Base-by-base conservation (phyloP, 805 yeast genomes). In the Torulaspora maleeae region DNA sequence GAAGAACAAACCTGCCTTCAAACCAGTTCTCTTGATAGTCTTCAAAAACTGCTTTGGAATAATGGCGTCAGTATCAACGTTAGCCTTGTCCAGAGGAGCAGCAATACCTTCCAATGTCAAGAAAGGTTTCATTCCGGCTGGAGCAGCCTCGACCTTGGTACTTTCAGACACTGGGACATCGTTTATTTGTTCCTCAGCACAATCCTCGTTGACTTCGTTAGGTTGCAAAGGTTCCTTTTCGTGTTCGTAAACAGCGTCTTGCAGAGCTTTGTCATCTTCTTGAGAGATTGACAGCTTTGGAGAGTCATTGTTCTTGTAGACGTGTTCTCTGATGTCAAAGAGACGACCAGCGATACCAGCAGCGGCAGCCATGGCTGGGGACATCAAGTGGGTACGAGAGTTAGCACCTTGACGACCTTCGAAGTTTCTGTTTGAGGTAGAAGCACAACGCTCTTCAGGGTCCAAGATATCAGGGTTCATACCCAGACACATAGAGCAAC, bases 311-410 rank as follows among this genome's bases (percentile, higher is more conserved):
- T 75, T 76, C 51, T 75, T 71, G 68, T 79, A 84, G 49, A 79
- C 72, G 67, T 77, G 86, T 45, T 86, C 83, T 71, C 99, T 83
- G 58, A 90, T 90, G 64, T 93, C 99, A 37, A 86, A 77, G 60
- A 93, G 82, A 61, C 83, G 88, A 55, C 99, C 99, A 45, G 77
- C 78, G 56, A 93, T 82, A 59, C 90, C 96, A 15, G 99, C 98
- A 16, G 98, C 97, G 27, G 99, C 99, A 38, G 99, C 99, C 99
- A 93, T 93, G 17, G 96, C 96, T 32, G 99, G 99, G 11, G 96
- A 87, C 95, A 91, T 88, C 64, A 93, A 78, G 67, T 93, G 99
- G 15, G 99, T 93, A 73, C 99, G 81, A 13, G 96, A 88, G 49
- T 72, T 73, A 42, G 96, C 95, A 72, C 99, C 99, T 76, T 93